A percentile compares a stretch with the other conserved stretches of the same genome.
These are phyloP conservation scores for Rhodotorula sp. DNA, from an alignment of 1,284 basidiomycete genomes.

Conservation along the genomic window DNA sequence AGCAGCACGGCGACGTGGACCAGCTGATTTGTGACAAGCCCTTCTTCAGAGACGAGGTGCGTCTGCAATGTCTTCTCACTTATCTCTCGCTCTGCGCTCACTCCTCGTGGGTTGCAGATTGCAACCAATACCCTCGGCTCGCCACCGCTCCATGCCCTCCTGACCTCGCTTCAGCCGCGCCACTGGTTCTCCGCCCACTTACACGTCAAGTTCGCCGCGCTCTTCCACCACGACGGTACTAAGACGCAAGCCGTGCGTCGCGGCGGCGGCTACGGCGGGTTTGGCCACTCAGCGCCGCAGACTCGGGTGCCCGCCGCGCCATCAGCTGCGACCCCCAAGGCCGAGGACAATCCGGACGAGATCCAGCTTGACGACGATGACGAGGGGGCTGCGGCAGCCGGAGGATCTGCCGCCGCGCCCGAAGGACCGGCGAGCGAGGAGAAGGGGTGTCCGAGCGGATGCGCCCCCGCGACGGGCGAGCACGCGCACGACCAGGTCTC, in stretches of 20 bases:
- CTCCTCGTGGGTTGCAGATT: conserved; percentile 50
- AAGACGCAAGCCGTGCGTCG: conserved; percentile 15
- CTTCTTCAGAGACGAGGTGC: conserved; percentile 72
- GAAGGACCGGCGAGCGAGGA: conserved; percentile 20
- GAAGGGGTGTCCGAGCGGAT: conserved; percentile 27
- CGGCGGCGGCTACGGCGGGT: neutral
- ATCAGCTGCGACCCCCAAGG: neutral
- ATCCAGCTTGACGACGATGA: conserved; percentile 48
- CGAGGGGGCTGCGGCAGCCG: conserved; percentile 19
- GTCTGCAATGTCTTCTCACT: conserved; percentile 7
- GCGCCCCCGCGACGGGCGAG: neutral
- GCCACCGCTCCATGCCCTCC: conserved; percentile 78
- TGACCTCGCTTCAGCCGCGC: conserved; percentile 72
- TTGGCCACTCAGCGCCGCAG: too few relatives aligned
- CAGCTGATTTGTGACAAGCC: conserved; percentile 74
- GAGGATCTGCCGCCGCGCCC: neutral
- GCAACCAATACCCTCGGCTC: conserved; percentile 75
- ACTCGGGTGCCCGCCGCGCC: too few relatives aligned
- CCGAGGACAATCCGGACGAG: conserved; percentile 50
- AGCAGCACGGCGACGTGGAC: conserved; percentile 71
- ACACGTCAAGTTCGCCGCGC: conserved; percentile 77
- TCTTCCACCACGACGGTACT: conserved; percentile 58
- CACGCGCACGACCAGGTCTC: neutral
- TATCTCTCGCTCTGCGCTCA: neutral
- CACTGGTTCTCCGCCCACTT: conserved; percentile 97